Conservation (phyloP, 2,329 filamentous ascomycete species). For the Didymella arachidicola region DNA sequence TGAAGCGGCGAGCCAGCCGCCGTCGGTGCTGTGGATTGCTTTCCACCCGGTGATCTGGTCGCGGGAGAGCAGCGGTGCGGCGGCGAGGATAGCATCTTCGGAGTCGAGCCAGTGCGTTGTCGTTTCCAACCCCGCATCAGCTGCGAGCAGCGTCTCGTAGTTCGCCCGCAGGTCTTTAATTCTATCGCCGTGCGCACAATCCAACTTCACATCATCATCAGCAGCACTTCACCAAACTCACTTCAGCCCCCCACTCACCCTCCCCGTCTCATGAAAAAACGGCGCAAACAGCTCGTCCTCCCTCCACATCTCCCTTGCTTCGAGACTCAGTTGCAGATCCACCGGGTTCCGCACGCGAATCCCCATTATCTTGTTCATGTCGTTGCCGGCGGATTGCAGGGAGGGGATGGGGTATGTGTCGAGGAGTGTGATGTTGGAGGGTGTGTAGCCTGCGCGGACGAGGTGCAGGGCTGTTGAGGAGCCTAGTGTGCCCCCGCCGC, state of each 20-base stretch:
- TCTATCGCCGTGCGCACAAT: constrained; percentile 50
- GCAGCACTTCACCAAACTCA: too few relatives aligned
- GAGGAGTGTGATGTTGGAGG: constrained; percentile 57
- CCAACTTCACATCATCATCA: constrained; percentile 26
- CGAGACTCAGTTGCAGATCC: constrained; percentile 43
- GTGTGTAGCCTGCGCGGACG: constrained; percentile 57
- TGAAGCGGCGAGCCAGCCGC: constrained; percentile 58
- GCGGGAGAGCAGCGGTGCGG: constrained; percentile 51
- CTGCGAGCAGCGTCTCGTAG: constrained; percentile 50
- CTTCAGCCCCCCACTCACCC: constrained; percentile 32
- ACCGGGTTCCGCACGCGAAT: constrained; percentile 52
- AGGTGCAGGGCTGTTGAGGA: constrained; percentile 60
- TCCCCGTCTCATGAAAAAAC: constrained; percentile 58
- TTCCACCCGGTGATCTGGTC: constrained; percentile 59
- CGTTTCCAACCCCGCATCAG: constrained; percentile 45
- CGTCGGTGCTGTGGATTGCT: constrained; percentile 54
- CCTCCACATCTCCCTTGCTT: constrained; percentile 54
- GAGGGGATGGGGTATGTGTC: constrained; percentile 58
- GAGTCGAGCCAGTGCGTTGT: constrained; percentile 55
- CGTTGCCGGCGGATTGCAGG: constrained; percentile 59
- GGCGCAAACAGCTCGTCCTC: constrained; percentile 56
- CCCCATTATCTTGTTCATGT: constrained; percentile 60
- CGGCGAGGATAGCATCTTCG: constrained; percentile 55
- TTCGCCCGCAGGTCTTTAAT: constrained; percentile 45
- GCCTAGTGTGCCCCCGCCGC: constrained; percentile 63